Conservation (phyloP, 2,329 filamentous ascomycete species). For the Beauveria medogensis region DNA sequence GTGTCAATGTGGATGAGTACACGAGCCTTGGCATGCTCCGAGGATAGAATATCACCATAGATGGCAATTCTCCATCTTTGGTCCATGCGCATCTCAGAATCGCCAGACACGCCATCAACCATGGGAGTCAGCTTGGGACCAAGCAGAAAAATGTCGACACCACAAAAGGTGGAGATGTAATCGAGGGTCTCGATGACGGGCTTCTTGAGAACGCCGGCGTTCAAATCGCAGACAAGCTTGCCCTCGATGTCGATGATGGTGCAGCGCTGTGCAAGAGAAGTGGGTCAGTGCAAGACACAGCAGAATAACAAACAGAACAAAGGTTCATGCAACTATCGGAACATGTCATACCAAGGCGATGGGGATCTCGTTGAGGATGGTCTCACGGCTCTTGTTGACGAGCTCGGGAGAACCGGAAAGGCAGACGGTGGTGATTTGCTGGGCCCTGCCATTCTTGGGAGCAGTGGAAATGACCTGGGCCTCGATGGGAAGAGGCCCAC, state of each 20-base stretch:
- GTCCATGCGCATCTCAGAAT: slow-evolving; percentile 76
- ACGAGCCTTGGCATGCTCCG: slow-evolving; percentile 93
- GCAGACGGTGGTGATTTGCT: slow-evolving; percentile 77
- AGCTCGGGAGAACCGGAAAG: slow-evolving; percentile 81
- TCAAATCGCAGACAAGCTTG: slow-evolving; percentile 72
- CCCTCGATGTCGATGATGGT: slow-evolving; percentile 91
- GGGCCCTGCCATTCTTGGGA: slow-evolving; percentile 60
- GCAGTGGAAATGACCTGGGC: slow-evolving; percentile 78
- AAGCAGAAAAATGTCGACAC: slow-evolving; percentile 92
- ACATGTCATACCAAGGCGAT: slow-evolving; percentile 71
- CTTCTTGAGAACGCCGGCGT: slow-evolving; percentile 59
- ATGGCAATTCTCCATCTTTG: slow-evolving; percentile 88
- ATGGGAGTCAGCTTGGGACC: slow-evolving; percentile 81
- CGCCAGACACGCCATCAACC: slow-evolving; percentile 65
- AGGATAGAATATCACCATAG: slow-evolving; percentile 89
- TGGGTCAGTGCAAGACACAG: slow-evolving; percentile 11
- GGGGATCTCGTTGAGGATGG: slow-evolving; percentile 83
- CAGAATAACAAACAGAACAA: background rate
- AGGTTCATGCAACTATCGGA: background rate
- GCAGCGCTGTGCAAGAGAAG: slow-evolving; percentile 56
- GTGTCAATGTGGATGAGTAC: slow-evolving; percentile 96
- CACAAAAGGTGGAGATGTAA: slow-evolving; percentile 77
- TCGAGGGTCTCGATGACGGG: slow-evolving; percentile 79
- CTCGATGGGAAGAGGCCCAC: slow-evolving; percentile 62
- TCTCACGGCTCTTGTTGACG: slow-evolving; percentile 83